These are phyloP conservation scores for Chlorella sp. DNA, from an alignment of 139 green algal species.

Conservation along the genomic window DNA sequence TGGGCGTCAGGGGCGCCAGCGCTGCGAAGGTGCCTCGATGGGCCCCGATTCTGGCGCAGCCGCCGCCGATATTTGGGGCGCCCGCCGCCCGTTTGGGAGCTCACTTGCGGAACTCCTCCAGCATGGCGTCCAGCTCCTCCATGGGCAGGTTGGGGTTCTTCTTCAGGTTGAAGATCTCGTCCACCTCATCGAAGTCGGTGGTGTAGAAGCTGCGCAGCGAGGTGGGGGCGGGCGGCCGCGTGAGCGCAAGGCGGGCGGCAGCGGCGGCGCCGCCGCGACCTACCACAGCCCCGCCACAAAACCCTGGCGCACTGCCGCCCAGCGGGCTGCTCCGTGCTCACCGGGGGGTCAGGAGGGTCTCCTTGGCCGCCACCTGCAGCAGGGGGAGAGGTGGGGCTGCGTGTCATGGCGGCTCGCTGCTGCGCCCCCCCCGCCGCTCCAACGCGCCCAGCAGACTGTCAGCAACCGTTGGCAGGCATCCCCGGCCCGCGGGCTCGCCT, in stretches of 20 bases:
- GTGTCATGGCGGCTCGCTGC: not conserved
- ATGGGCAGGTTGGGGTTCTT: slow-evolving; percentile 95
- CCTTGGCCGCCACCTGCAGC: slow-evolving; percentile 60
- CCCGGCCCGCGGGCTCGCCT: slow-evolving; percentile 49
- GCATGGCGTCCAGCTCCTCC: slow-evolving; percentile 85
- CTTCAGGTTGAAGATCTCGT: slow-evolving; percentile 93
- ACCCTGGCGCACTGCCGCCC: not conserved
- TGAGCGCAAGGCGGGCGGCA: not conserved
- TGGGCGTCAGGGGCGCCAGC: not conserved
- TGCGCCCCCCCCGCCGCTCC: not conserved
- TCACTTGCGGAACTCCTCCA: slow-evolving; percentile 92
- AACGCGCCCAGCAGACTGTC: not conserved
- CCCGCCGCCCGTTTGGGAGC: not conserved
- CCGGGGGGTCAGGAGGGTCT: slow-evolving; percentile 93
- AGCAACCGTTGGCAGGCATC: not conserved
- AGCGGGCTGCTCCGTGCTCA: not conserved
- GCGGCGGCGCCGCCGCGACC: not conserved
- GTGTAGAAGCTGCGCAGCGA: slow-evolving; percentile 91
- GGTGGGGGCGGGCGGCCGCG: too few species aligned
- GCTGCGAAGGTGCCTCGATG: too few species aligned
- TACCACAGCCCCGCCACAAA: slow-evolving; percentile 19
- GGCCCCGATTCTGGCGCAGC: too few species aligned
- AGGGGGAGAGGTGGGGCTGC: too few species aligned
- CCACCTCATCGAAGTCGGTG: slow-evolving; percentile 99
- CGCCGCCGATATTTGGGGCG: too few species aligned